A percentile compares a stretch with the other conserved stretches of the same genome.
These are phyloP conservation scores for Wickerhamiella sorbophila DNA, from an alignment of 805 yeast species.

Conservation along the genomic window DNA sequence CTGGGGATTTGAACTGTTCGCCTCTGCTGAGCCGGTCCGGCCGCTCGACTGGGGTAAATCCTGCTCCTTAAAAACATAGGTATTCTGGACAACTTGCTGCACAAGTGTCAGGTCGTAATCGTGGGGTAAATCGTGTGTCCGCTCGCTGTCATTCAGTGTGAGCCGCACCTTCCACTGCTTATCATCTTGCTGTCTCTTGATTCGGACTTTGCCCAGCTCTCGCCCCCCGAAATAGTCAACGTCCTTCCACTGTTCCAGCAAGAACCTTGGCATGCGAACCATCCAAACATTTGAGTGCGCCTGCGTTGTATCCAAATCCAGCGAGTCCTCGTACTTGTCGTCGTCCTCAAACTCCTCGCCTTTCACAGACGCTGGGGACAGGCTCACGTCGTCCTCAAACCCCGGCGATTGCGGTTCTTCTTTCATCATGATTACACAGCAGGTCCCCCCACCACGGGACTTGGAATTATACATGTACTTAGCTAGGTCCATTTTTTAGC, in stretches of 20 bases:
- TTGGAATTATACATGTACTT: no score
- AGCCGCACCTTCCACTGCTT: constrained; percentile 24
- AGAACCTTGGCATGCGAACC: constrained; percentile 75
- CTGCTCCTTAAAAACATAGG: constrained; percentile 77
- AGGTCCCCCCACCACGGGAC: not conserved
- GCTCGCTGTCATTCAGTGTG: constrained; percentile 27
- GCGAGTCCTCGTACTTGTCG: constrained; percentile 44
- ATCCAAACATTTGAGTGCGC: constrained; percentile 76
- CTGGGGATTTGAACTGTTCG: not conserved
- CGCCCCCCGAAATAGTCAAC: constrained; percentile 51
- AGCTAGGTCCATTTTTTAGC: constrained; percentile 36
- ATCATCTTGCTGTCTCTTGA: constrained; percentile 35
- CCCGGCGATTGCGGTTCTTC: constrained; percentile 7
- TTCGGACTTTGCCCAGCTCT: constrained; percentile 63
- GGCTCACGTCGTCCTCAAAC: constrained; percentile 27
- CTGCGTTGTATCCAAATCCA: constrained; percentile 56
- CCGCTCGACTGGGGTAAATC: constrained; percentile 37
- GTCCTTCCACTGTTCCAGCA: constrained; percentile 69
- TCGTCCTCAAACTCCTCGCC: constrained; percentile 25
- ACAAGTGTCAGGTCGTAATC: constrained; percentile 69
- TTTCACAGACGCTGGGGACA: constrained; percentile 23
- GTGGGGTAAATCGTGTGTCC: constrained; percentile 51
- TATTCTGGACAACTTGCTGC: constrained; percentile 68
- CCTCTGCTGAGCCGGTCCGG: not conserved
- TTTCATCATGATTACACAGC: not conserved